Evolutionary conservation across 306 rosid genomes (phyloP), one percentile per base, ranked within the genome.

Genomic region (Oemleria cerasiformis): DNA sequence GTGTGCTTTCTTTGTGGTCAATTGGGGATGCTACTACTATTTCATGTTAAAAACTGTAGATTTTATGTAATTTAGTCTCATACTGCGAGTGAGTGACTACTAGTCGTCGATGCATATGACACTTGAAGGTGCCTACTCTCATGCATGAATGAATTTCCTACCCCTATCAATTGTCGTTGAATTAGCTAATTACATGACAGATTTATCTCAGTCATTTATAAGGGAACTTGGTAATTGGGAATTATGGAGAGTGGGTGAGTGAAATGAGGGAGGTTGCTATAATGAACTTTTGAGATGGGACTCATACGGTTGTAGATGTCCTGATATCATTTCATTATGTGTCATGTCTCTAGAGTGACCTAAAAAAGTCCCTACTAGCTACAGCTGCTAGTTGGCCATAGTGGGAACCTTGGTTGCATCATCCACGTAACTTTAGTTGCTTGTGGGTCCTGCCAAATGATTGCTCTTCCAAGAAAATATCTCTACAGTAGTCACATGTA

Each of bases 261-360:
- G 4, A 30, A 30, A 30, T 30, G 21, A 23, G 36, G 42, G 4
- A 25, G 62, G 70, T 67, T 66, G 50, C 73, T 66, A 7, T 40
- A 19, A 12, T 11, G 19, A 40, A 51, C 75, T 66, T 78, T 67
- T 61, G 53, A 10, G 74, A 53, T 59, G 77, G 56, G 73, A 50
- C 74, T 9, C 49, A 68, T 60, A 36, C 47, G 38, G 48, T 36
- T n/a, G 43, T n/a, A 3, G 15, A 36, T 5, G 1, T 8, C 72
- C 30, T 49, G 9, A 25, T 9, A 3, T 0, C 44, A 4, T 58
- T 62, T 39, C 62, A 15, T 12, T 2, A 38, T 39, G 9, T 5
- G 42, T 51, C 73, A 19, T 53, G 7, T 53, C 47, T 8, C 11
- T 16, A 54, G 60, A 20, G 34, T 14, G 20, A 11, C 11, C 9